phyloP scores from a whole-genome alignment of 23 red algal species.

The Gracilaria domingensis region DNA sequence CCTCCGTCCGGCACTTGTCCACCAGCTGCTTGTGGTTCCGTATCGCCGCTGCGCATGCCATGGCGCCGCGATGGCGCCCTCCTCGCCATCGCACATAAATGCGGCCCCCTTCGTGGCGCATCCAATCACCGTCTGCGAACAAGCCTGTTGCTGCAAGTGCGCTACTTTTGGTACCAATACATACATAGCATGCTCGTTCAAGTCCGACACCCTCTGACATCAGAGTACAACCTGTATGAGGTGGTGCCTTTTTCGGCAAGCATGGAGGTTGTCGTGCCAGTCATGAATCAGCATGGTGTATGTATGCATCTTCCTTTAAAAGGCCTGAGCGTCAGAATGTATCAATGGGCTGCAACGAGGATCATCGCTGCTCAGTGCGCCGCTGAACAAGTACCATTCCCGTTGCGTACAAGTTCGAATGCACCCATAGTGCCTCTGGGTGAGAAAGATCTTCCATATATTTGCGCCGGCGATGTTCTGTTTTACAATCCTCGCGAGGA shows the following conservation, averaged over 20 bases:
- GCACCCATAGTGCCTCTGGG: neutral
- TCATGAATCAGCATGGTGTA: neutral
- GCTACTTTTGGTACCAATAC: too few relatives aligned
- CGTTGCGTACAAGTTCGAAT: too few relatives aligned
- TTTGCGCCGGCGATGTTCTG: neutral
- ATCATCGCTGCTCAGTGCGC: neutral
- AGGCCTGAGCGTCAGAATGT: neutral
- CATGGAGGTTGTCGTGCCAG: neutral
- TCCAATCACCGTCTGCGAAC: too few relatives aligned
- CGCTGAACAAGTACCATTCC: too few relatives aligned
- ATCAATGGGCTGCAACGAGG: neutral
- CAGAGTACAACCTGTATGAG: neutral
- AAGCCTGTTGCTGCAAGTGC: too few relatives aligned
- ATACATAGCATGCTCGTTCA: neutral
- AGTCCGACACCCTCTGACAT: neutral
- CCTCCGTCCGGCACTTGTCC: too few relatives aligned
- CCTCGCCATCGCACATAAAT: too few relatives aligned
- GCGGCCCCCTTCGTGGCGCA: too few relatives aligned
- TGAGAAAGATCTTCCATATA: neutral
- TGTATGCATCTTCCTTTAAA: neutral
- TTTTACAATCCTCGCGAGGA: neutral
- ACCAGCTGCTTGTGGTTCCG: too few relatives aligned
- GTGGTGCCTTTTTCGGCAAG: neutral
- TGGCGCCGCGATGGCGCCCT: too few relatives aligned
- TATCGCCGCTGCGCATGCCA: too few relatives aligned